A percentile compares a stretch with the other conserved stretches of the same genome.
Evolutionary conservation across 2,329 filamentous ascomycete genomes (phyloP).

Genomic region (Phialophora verrucosa): DNA sequence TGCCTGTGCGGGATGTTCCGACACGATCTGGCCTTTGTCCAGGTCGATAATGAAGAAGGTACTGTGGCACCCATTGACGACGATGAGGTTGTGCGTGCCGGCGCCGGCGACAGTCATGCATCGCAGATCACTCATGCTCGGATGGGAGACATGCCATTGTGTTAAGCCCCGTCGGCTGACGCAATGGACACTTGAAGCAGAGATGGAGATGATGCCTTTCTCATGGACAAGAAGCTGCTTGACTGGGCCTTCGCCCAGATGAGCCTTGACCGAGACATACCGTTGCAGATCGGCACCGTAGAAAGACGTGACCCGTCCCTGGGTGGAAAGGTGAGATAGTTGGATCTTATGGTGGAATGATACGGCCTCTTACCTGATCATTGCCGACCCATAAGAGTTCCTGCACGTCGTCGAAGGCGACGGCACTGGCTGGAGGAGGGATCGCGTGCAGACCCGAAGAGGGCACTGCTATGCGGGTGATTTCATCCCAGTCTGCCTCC

Average conservation of each 20-base stretch:
- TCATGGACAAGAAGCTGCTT: slow-evolving; percentile 91
- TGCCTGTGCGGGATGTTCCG: slow-evolving; percentile 73
- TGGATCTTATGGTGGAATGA: neutral
- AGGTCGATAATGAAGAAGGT: slow-evolving; percentile 79
- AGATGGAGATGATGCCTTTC: slow-evolving; percentile 84
- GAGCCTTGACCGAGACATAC: slow-evolving; percentile 89
- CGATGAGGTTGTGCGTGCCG: slow-evolving; percentile 72
- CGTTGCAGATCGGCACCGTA: slow-evolving; percentile 81
- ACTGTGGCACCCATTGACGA: slow-evolving; percentile 85
- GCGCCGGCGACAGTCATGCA: slow-evolving; percentile 89
- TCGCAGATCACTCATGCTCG: slow-evolving; percentile 80
- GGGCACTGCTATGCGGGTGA: slow-evolving; percentile 81
- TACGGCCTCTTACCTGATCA: slow-evolving; percentile 71
- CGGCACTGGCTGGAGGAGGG: slow-evolving; percentile 73
- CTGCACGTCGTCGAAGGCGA: slow-evolving; percentile 87
- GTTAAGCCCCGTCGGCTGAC: slow-evolving; percentile 79
- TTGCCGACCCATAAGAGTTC: slow-evolving; percentile 94
- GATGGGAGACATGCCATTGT: slow-evolving; percentile 84
- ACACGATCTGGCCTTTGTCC: slow-evolving; percentile 73
- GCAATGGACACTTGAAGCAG: slow-evolving; percentile 84
- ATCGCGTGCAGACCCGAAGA: slow-evolving; percentile 73
- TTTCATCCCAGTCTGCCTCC: slow-evolving; percentile 64
- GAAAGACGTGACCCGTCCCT: slow-evolving; percentile 90
- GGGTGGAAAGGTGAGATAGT: slow-evolving; percentile 21
- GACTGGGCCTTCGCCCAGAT: slow-evolving; percentile 76